phyloP scores from a whole-genome alignment of 1,139 yeast species.

The Geotrichum armillariae region DNA sequence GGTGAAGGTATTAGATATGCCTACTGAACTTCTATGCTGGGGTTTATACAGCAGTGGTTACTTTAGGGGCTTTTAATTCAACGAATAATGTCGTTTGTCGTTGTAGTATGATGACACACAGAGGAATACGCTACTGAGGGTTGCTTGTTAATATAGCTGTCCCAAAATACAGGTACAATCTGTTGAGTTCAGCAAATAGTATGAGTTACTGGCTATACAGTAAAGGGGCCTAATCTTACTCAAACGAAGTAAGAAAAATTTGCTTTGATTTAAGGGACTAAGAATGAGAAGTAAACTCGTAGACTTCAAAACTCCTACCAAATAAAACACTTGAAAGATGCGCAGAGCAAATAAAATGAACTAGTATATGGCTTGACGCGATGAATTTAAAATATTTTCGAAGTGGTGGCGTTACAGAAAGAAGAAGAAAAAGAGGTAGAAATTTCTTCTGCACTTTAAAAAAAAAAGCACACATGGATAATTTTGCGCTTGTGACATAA shows the following conservation, averaged over 20 bases:
- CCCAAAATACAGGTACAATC: slow-evolving; percentile 11
- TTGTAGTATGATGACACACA: neutral
- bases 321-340: neutral
- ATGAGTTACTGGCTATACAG: slow-evolving; percentile 10
- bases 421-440: slow-evolving; percentile 2
- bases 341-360: neutral
- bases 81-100: slow-evolving; percentile 5
- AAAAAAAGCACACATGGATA: neutral
- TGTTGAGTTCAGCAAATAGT: slow-evolving; percentile 4
- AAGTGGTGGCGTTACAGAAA: slow-evolving; percentile 1
- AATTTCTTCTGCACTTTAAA: neutral
- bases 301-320: slow-evolving; percentile 1
- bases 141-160: neutral
- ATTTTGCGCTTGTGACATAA: neutral
- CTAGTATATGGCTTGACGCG: slow-evolving; percentile 3
- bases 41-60: slow-evolving; percentile 5
- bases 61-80: neutral
- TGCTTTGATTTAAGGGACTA: slow-evolving; percentile 1
- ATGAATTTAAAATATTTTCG: neutral
- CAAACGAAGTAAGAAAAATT: neutral
- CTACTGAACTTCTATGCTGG: slow-evolving; percentile 5
- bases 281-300: neutral
- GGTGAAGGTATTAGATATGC: neutral
- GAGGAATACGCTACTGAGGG: slow-evolving; percentile 3
- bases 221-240: slow-evolving; percentile 6